Evolutionary conservation across 345 rosid species (phyloP).

Genomic region (Salix udensis): DNA sequence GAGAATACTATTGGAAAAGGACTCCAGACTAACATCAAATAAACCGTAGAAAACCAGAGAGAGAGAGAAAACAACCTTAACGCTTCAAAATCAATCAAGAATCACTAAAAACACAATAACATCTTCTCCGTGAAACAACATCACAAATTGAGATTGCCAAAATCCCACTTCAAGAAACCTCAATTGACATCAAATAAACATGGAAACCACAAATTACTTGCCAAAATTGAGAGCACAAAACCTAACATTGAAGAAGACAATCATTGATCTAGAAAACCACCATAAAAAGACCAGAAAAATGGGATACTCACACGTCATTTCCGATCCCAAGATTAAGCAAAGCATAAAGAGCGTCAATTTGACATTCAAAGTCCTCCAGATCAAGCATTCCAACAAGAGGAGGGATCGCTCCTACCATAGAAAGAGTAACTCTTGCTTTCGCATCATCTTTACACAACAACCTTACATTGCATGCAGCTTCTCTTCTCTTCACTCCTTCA

Average conservation of each 20-base stretch:
- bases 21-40: no score
- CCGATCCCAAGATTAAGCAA: constrained; percentile 91
- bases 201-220: no score
- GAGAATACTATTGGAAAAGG: no score
- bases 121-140: no score
- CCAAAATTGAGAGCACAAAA: neutral
- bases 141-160: no score
- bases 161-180: no score
- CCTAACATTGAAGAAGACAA: neutral
- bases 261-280: neutral
- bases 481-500: constrained; percentile 27
- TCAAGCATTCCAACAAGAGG: constrained; percentile 89
- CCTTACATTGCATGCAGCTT: constrained; percentile 64
- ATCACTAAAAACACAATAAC: no score
- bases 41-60: no score
- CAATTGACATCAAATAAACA: no score
- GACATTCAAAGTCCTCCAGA: constrained; percentile 40
- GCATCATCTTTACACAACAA: constrained; percentile 69
- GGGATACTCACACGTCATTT: constrained; percentile 64
- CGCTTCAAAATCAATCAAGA: no score
- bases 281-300: neutral
- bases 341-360: constrained; percentile 76
- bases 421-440: constrained; percentile 63
- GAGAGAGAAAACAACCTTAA: no score
- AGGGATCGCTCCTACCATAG: constrained; percentile 93